Base-by-base conservation (phyloP, 306 rosid genomes). In the Cicer bijugum region DNA sequence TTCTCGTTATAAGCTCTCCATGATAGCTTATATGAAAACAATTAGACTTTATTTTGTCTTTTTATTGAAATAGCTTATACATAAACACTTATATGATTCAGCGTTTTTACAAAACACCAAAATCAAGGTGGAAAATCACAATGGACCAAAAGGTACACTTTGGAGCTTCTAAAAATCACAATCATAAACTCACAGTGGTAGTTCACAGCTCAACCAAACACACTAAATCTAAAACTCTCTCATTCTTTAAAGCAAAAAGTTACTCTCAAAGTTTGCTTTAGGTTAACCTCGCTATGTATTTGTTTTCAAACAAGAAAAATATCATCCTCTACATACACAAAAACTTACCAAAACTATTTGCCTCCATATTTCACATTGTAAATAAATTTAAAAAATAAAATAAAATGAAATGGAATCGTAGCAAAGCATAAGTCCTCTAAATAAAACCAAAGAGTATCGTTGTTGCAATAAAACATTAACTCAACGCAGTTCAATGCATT, bases 251-350 rank as follows among this genome's bases (percentile, higher is more conserved):
- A 52, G 23, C 28, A 7, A 52, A 52, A 52, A 52, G 17, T 7
- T 48, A 28, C 55, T 48, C 4, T 14, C 2, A 14, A 17, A 50
- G 16, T n/a, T 48, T 48, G 16, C 8, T 6, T 12, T 12, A 51
- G 16, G 37, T 19, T 35, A 9, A 7, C 8, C 12, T 16, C 59
- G 6, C 28, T 55, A 2, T 4, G 17, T 11, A 11, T 10, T 20
- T 11, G 20, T 47, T 19, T 47, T 12, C 64, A 16, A 28, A 44
- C 52, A 43, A 53, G 35, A 63, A 62, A 62, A 71, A 71, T 63
- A 33, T 42, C 67, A 40, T 16, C 39, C 20, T 5, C 45, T 37
- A 67, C 12, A 52, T 37, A 67, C 12, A 52, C 47, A 6, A 19
- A 42, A 9, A 10, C 19, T 14, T 4, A 45, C 9, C 0, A 12